phyloP scores from a whole-genome alignment of 345 rosid species.

The Eucalyptus guilfoylei region DNA sequence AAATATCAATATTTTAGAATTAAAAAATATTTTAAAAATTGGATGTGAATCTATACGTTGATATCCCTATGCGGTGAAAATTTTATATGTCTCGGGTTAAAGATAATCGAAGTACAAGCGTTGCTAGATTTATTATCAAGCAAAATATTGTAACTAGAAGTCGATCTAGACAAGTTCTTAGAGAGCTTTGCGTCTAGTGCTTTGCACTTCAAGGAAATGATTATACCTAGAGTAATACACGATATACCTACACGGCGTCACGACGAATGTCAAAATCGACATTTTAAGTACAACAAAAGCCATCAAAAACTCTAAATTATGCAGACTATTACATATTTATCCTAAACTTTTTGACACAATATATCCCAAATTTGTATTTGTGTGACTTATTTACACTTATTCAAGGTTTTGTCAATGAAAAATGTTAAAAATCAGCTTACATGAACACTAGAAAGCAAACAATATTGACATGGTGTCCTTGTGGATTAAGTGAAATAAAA shows the following conservation, averaged over 20 bases:
- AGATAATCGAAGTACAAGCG: background rate
- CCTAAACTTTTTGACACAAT: too few species aligned
- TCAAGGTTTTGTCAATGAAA: too few species aligned
- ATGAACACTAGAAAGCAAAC: too few species aligned
- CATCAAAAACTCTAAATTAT: too few species aligned
- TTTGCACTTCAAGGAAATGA: background rate
- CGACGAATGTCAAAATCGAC: background rate
- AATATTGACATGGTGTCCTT: too few species aligned
- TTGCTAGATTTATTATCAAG: background rate
- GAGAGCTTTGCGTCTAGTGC: background rate
- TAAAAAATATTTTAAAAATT: background rate
- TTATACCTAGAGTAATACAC: background rate
- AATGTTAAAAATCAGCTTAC: fast-evolving
- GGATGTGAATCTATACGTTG: background rate
- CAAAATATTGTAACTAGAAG: background rate
- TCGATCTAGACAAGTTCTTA: background rate
- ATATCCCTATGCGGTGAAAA: background rate
- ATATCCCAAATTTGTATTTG: too few species aligned
- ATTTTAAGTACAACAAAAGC: background rate
- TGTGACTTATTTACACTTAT: too few species aligned
- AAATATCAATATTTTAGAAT: background rate
- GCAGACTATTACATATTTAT: fast-evolving
- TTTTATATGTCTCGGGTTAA: background rate
- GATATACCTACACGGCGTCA: background rate
- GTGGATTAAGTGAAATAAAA: too few species aligned